Conservation (phyloP, 225 moss, liverwort and hornwort genomes). For the Rhytidiadelphus loreus region DNA sequence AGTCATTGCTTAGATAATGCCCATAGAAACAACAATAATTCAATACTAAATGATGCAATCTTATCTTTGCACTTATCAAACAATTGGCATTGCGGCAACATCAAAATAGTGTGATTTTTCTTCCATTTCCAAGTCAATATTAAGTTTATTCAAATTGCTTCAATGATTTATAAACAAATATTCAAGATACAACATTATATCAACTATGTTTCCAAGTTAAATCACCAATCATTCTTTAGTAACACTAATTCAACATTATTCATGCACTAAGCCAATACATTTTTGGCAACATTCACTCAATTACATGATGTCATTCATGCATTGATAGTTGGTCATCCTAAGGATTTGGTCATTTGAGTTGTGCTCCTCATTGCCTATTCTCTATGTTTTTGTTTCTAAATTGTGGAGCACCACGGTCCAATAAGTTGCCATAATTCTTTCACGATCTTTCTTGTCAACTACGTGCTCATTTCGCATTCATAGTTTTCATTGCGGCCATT, state of each 20-base stretch:
- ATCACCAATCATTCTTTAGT: not conserved
- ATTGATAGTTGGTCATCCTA: no score
- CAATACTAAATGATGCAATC: not conserved
- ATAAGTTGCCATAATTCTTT: no score
- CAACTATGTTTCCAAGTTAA: not conserved
- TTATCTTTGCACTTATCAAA: not conserved
- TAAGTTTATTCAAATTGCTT: not conserved
- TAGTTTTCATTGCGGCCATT: no score
- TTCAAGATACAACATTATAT: not conserved
- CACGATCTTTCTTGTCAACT: no score
- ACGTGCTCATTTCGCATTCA: no score
- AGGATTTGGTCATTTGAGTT: no score
- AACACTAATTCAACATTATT: not conserved
- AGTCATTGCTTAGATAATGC: not conserved
- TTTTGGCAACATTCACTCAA: no score
- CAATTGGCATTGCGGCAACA: not conserved
- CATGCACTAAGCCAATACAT: not conserved
- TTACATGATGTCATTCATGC: no score
- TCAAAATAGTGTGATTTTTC: no score
- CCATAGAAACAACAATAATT: not conserved
- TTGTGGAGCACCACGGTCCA: no score
- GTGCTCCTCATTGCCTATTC: no score
- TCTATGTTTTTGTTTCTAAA: no score
- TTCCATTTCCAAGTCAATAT: not conserved
- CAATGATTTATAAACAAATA: not conserved